Conservation (phyloP, 2,329 filamentous ascomycete genomes). For the Chaetomiaceae sp. region DNA sequence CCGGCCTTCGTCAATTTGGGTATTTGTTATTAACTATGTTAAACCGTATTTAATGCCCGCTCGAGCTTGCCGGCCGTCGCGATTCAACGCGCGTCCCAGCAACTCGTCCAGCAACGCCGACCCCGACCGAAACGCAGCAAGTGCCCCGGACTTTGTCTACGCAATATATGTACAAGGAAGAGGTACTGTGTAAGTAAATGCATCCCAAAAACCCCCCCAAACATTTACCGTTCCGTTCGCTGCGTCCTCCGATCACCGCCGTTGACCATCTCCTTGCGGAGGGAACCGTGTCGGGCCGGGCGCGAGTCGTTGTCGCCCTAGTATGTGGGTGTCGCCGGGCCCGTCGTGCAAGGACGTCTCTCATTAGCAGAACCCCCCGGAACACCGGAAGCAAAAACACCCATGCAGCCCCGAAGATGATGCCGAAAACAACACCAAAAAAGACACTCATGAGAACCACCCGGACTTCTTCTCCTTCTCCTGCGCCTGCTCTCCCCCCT, state of each 20-base stretch:
- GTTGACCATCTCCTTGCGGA: neutral
- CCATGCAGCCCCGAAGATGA: conserved; percentile 12
- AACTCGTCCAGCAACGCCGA: conserved; percentile 12
- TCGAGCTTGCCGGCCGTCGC: conserved; percentile 1
- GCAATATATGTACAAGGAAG: conserved; percentile 8
- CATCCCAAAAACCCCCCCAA: conserved; percentile 5
- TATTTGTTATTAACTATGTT: conserved; percentile 16
- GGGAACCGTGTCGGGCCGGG: neutral
- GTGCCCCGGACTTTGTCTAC: conserved; percentile 16
- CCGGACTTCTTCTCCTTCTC: conserved; percentile 19
- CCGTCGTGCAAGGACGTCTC: conserved; percentile 13
- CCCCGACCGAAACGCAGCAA: conserved; percentile 15
- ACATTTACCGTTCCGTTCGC: conserved; percentile 1
- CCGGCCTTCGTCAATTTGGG: conserved; percentile 5
- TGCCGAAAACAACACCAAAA: conserved; percentile 7
- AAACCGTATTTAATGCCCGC: conserved; percentile 16
- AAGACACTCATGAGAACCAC: conserved; percentile 14
- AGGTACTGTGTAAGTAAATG: conserved; percentile 13
- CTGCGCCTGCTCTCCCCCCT: neutral
- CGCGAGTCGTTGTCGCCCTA: neutral
- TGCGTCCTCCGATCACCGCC: neutral
- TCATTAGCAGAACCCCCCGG: conserved; percentile 17
- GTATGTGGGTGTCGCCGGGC: neutral
- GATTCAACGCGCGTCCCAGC: conserved; percentile 15
- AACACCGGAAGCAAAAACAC: conserved; percentile 8